Evolutionary conservation across 2,329 filamentous ascomycete species (phyloP).

Genomic region (Sarocladium oryzae): DNA sequence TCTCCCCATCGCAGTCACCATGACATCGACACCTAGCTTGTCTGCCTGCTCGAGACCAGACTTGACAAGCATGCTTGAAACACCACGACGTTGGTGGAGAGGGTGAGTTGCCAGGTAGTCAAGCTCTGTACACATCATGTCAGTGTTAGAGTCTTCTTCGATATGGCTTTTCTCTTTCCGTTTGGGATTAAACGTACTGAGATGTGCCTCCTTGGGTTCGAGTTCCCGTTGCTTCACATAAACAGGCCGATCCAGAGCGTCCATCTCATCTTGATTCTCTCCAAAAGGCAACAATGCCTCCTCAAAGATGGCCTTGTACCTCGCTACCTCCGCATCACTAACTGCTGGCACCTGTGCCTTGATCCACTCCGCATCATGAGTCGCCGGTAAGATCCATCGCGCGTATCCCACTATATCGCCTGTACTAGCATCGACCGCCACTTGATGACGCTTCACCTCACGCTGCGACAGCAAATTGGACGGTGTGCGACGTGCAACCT

Average conservation of each 20-base stretch:
- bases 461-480: slow-evolving; percentile 1
- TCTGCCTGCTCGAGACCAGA: slow-evolving; percentile 17
- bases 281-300: neutral
- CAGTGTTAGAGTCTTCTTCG: neutral
- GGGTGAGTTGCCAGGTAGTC: slow-evolving; percentile 19
- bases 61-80: slow-evolving; percentile 23
- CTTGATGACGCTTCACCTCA: slow-evolving; percentile 1
- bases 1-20: slow-evolving; percentile 16
- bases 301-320: slow-evolving; percentile 8
- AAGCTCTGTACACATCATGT: slow-evolving; percentile 12
- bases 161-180: neutral
- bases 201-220: slow-evolving; percentile 9
- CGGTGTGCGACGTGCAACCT: neutral
- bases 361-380: slow-evolving; percentile 9
- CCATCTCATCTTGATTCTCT: neutral
- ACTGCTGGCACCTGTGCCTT: slow-evolving; percentile 12
- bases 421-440: slow-evolving; percentile 8
- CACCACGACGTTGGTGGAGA: slow-evolving; percentile 24
- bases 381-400: slow-evolving; percentile 6
- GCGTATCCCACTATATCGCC: slow-evolving; percentile 18
- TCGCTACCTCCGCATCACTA: slow-evolving; percentile 6
- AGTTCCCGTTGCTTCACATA: slow-evolving; percentile 1
- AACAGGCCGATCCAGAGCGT: slow-evolving; percentile 8
- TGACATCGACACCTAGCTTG: slow-evolving; percentile 14
- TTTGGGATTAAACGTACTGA: slow-evolving; percentile 10